Evolutionary conservation across 1,284 basidiomycete genomes (phyloP).

Genomic region (Omphalotus olearius): DNA sequence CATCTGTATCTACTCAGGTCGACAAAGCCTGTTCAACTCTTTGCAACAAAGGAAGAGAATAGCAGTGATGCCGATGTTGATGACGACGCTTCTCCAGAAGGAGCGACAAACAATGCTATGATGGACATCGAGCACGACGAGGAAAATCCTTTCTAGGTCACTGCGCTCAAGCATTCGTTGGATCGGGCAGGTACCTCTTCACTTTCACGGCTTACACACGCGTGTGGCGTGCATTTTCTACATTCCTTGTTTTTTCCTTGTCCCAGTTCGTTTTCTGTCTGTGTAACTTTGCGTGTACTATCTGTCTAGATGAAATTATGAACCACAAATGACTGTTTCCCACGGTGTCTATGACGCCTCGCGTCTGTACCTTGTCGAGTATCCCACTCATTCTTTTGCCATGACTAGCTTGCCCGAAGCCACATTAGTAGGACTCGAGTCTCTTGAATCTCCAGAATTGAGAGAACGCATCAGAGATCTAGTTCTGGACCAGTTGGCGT

Average conservation of each 20-base stretch:
- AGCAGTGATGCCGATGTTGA: constrained; percentile 37
- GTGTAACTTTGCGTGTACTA: constrained; percentile 1
- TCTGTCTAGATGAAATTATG: too few species aligned
- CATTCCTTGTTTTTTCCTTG: constrained; percentile 3
- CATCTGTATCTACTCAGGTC: constrained; percentile 30
- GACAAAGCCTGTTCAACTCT: constrained; percentile 58
- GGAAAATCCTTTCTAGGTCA: constrained; percentile 55
- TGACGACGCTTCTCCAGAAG: constrained; percentile 13
- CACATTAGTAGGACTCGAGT: neutral
- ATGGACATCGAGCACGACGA: constrained; percentile 49
- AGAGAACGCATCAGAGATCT: constrained; percentile 8
- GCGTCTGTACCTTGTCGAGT: neutral
- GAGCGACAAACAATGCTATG: constrained; percentile 26
- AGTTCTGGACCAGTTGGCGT: constrained; percentile 7
- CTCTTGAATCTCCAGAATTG: neutral
- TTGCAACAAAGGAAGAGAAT: constrained; percentile 41
- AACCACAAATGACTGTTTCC: neutral
- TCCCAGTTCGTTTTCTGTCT: constrained; percentile 6
- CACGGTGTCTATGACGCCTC: neutral
- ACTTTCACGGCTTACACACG: constrained; percentile 6
- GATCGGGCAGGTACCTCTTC: constrained; percentile 10
- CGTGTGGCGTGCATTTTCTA: constrained; percentile 8
- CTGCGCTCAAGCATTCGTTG: neutral
- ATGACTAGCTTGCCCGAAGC: constrained; percentile 10
- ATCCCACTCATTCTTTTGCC: neutral